Evolutionary conservation across 2,329 filamentous ascomycete genomes (phyloP), one percentile per base, ranked within the genome.

Genomic region (Chalara sp.): DNA sequence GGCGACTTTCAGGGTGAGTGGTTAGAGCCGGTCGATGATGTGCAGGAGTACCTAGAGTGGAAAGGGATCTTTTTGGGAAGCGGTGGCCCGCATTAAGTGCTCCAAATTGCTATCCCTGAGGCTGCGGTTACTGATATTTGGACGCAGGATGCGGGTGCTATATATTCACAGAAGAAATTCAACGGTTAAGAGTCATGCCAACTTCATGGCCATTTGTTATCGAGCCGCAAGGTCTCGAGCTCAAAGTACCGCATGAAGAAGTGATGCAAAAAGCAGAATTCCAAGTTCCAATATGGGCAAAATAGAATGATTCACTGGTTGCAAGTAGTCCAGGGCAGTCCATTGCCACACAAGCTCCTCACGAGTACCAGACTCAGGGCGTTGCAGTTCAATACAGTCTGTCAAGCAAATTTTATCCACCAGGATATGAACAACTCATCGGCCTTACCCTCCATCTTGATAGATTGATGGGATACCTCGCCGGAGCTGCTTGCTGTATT

Each of bases 11-110:
- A 48, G 10, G 47, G 47, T 6, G 47, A 48, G 37, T 48, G 47
- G 47, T 32, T 48, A 5, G 47, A 48, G 35, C 47, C 47, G 12
- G 3, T 21, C 21, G 21, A 29, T 43, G 21, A 29, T 43, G 47
- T 48, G 35, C 47, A 48, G 39, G 47, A 48, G 28, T 48, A 48
- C 28, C 37, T 48, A 7, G 47, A 48, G 31, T 8, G 10, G 5
- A 41, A 42, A 32, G 47, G 47, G 12, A 48, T 48, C 29, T 43
- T 42, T 5, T 6, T 48, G 12, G 39, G 39, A n/a, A 32, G 35
- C 13, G 3, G 10, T 10, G 35, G 13, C 10, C 35, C 13, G 13
- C 10, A 3, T 39, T 3, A 39, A 10, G 2, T 11, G 2, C 35
- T 13, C 10, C 13, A 10, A 10, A 13, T 39, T 13, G 3, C 35